Conservation (phyloP, 164 flowering plant genomes). For the Pachysandra terminalis region DNA sequence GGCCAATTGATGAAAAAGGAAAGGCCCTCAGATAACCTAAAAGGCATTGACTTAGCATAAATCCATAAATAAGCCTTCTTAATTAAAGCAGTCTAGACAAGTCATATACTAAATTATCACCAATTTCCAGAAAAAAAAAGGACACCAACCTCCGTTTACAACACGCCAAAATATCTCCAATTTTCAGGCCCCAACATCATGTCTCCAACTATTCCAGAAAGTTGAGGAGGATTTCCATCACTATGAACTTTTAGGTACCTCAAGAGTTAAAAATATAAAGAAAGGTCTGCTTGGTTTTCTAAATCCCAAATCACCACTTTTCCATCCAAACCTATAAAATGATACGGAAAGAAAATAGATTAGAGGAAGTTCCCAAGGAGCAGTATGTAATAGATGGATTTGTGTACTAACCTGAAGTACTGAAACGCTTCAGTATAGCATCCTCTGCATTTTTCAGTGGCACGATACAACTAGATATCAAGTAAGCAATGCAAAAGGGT, state of each 20-base stretch:
- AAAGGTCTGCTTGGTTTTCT: slow-evolving; percentile 53
- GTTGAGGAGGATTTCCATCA: background rate
- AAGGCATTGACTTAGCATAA: too few relatives aligned
- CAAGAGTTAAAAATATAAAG: slow-evolving; percentile 19
- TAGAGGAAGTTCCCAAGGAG: background rate
- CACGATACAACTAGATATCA: slow-evolving; percentile 53
- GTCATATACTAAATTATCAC: too few relatives aligned
- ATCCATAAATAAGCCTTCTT: too few relatives aligned
- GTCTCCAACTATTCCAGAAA: background rate
- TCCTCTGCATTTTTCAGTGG: slow-evolving; percentile 54
- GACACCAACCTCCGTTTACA: too few relatives aligned
- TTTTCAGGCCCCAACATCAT: background rate
- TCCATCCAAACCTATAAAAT: slow-evolving; percentile 78
- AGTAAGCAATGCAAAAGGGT: background rate
- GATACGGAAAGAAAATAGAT: background rate
- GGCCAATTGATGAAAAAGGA: too few relatives aligned
- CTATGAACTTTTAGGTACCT: background rate
- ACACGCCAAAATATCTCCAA: background rate
- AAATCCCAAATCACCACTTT: slow-evolving; percentile 86
- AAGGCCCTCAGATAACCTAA: too few relatives aligned
- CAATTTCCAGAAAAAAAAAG: too few relatives aligned
- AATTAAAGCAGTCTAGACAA: too few relatives aligned
- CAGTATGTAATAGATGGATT: background rate
- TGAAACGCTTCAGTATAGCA: slow-evolving; percentile 51
- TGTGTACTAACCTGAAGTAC: slow-evolving; percentile 79